Conservation (phyloP, 805 yeast species). For the Peterozyma xylosa region DNA sequence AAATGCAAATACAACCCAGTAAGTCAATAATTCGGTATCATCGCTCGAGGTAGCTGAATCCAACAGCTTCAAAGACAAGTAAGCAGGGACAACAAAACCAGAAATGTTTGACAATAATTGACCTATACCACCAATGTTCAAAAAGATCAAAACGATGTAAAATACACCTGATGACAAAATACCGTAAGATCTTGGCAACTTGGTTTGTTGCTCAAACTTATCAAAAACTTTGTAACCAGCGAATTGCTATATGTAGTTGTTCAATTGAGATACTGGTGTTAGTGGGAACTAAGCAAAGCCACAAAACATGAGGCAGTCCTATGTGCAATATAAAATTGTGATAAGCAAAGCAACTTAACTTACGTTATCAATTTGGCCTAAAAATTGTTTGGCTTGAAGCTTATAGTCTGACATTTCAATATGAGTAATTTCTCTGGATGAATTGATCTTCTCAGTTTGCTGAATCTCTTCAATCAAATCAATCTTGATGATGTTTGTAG, state of each 20-base stretch:
- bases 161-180: slow-evolving; percentile 55
- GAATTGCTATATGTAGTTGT: slow-evolving; percentile 13
- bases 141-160: slow-evolving; percentile 73
- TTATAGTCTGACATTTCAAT: slow-evolving; percentile 32
- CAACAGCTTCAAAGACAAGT: slow-evolving; percentile 78
- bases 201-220: slow-evolving; percentile 34
- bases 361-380: slow-evolving; percentile 22
- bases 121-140: slow-evolving; percentile 93
- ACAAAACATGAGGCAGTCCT: not conserved
- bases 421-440: not conserved
- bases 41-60: slow-evolving; percentile 62
- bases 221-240: slow-evolving; percentile 25
- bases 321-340: not conserved
- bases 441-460: not conserved
- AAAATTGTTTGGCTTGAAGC: slow-evolving; percentile 37
- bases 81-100: slow-evolving; percentile 86
- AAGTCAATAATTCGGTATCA: slow-evolving; percentile 84
- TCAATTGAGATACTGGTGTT: slow-evolving; percentile 4
- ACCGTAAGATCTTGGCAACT: slow-evolving; percentile 79
- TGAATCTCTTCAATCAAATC: too few species aligned
- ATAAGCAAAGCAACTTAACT: not conserved
- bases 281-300: not conserved
- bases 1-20: slow-evolving; percentile 97
- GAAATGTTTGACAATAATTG: slow-evolving; percentile 89
- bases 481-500: too few species aligned